Percentiles rank a stretch among this genome's conserved stretches.
Evolutionary conservation across 2,329 filamentous ascomycete species (phyloP).

Genomic region (Penicillium sp.): DNA sequence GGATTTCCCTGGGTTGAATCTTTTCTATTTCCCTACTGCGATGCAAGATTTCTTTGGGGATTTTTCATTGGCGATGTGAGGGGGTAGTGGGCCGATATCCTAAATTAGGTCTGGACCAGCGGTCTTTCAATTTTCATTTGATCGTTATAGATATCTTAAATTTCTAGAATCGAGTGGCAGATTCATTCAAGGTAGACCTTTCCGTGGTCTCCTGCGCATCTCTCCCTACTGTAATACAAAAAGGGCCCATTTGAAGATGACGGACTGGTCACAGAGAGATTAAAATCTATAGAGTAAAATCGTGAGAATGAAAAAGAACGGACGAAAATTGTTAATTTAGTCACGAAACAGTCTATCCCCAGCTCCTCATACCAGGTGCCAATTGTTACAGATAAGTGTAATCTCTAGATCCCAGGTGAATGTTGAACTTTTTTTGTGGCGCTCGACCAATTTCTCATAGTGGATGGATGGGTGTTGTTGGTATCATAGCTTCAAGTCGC

Average conservation of each 20-base stretch:
- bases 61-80: constrained; percentile 41
- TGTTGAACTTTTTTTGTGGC: constrained; percentile 26
- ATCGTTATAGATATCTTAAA: no score
- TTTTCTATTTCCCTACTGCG: constrained; percentile 56
- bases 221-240: no score
- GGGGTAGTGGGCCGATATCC: no score
- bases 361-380: constrained; percentile 4
- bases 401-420: constrained; percentile 17
- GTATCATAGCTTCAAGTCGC: constrained; percentile 11
- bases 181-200: no score
- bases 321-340: constrained; percentile 6
- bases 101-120: no score
- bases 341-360: constrained; percentile 4
- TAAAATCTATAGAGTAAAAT: neutral
- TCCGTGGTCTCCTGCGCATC: no score
- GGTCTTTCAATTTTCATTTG: no score
- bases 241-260: neutral
- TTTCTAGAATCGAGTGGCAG: no score
- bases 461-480: constrained; percentile 2
- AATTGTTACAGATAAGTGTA: constrained; percentile 18
- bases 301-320: no score
- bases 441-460: constrained; percentile 6
- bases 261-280: neutral
- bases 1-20: constrained; percentile 62
- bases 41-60: constrained; percentile 58